Evolutionary conservation across 2,329 filamentous ascomycete species (phyloP).

Genomic region (Xylariaceae sp.): DNA sequence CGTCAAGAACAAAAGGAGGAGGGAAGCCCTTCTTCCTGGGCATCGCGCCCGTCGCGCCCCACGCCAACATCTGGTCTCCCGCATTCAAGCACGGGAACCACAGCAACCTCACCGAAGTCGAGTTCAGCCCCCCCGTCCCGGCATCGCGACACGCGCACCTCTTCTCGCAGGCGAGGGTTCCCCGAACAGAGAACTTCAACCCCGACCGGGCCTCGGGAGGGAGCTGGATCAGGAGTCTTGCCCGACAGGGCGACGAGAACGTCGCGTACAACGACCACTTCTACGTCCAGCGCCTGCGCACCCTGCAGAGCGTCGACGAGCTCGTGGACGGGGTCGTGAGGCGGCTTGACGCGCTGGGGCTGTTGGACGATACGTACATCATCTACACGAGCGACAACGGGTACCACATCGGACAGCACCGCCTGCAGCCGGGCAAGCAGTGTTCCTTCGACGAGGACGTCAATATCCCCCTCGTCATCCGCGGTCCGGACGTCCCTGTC

Average conservation of each 20-base stretch:
- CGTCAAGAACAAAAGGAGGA: too few species aligned
- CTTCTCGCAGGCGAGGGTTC: conserved; percentile 54
- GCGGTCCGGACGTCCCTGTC: conserved; percentile 47
- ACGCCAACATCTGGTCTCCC: conserved; percentile 38
- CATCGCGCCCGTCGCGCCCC: conserved; percentile 55
- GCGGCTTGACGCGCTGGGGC: conserved; percentile 34
- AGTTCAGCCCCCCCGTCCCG: conserved; percentile 48
- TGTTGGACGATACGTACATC: conserved; percentile 49
- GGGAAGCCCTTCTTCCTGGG: conserved; percentile 54
- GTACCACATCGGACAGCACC: conserved; percentile 55
- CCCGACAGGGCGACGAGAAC: conserved; percentile 34
- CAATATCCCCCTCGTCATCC: conserved; percentile 51
- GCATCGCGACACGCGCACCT: conserved; percentile 55
- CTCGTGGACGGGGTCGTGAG: conserved; percentile 43
- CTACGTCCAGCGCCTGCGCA: conserved; percentile 45
- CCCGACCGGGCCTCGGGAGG: conserved; percentile 44
- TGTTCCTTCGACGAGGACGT: conserved; percentile 56
- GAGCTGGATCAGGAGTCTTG: conserved; percentile 39
- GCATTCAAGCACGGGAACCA: conserved; percentile 21
- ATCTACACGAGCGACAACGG: conserved; percentile 58
- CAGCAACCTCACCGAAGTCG: conserved; percentile 26
- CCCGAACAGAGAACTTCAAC: conserved; percentile 63
- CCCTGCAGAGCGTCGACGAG: conserved; percentile 52
- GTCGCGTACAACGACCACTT: conserved; percentile 46
- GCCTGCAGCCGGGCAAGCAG: conserved; percentile 52